A percentile compares a stretch with the other conserved stretches of the same genome.
phyloP scores from a whole-genome alignment of 805 yeast species.

The Candida corydali region DNA sequence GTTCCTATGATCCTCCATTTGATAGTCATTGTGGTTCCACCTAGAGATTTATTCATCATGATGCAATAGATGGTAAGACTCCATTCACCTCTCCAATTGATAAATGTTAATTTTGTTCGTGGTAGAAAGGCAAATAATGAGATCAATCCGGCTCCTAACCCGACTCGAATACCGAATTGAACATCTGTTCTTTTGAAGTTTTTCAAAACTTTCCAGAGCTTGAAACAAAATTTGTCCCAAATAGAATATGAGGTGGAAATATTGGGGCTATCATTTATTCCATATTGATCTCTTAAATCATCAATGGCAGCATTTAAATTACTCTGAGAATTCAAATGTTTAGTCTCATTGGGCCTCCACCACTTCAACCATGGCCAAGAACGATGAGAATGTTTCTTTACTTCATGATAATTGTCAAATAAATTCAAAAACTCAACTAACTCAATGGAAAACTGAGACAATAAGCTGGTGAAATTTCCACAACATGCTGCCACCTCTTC shows the following conservation, averaged over 20 bases:
- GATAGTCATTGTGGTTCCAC: constrained; percentile 78
- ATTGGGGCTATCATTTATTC: constrained; percentile 3
- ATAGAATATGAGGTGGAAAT: background rate
- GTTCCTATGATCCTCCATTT: constrained; percentile 76
- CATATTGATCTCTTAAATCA: constrained; percentile 25
- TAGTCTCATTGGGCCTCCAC: constrained; percentile 32
- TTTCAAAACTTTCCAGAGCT: constrained; percentile 48
- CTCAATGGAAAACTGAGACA: constrained; percentile 61
- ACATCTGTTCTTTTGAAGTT: constrained; percentile 61
- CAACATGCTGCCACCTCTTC: constrained; percentile 84
- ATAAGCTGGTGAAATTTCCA: constrained; percentile 68
- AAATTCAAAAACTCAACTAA: constrained; percentile 44
- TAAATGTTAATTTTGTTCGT: constrained; percentile 49
- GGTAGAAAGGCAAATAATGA: constrained; percentile 67
- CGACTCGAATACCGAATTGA: constrained; percentile 76
- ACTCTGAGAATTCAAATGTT: constrained; percentile 8
- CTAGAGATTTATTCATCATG: constrained; percentile 80
- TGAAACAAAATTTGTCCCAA: constrained; percentile 11
- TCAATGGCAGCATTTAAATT: constrained; percentile 33
- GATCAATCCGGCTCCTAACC: constrained; percentile 65
- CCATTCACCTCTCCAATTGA: constrained; percentile 80
- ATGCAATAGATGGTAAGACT: constrained; percentile 75
- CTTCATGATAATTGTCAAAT: constrained; percentile 37
- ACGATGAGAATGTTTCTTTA: constrained; percentile 15
- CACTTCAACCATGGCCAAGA: constrained; percentile 52